phyloP scores from a whole-genome alignment of 2,329 filamentous ascomycete genomes.

The Sporothrix luriei region DNA sequence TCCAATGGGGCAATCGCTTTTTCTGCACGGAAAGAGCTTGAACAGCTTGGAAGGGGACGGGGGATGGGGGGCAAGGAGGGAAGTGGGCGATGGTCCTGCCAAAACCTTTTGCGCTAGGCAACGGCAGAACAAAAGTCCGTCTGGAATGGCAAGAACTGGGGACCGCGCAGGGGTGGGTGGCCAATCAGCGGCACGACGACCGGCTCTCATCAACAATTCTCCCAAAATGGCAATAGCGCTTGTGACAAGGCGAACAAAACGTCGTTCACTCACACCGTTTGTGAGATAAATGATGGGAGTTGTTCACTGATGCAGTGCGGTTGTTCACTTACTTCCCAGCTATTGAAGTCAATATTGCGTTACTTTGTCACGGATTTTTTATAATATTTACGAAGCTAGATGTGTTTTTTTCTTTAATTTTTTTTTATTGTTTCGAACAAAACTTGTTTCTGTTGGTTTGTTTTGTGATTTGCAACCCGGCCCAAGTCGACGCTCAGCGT shows the following conservation, averaged over 20 bases:
- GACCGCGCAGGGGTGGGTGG: neutral
- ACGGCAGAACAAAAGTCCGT: conserved; percentile 39
- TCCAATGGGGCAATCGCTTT: neutral
- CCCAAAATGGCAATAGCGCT: conserved; percentile 12
- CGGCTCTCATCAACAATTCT: neutral
- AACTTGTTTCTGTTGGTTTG: conserved; percentile 24
- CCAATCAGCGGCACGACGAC: conserved; percentile 17
- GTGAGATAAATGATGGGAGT: neutral
- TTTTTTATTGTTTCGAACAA: neutral
- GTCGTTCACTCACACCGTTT: neutral
- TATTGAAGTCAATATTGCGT: too few relatives aligned
- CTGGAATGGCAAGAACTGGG: neutral
- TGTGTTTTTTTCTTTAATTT: neutral
- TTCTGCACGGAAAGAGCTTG: neutral
- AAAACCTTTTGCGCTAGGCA: conserved; percentile 45
- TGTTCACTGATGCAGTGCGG: neutral
- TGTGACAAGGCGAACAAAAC: neutral
- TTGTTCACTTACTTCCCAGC: too few relatives aligned
- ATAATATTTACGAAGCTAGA: neutral
- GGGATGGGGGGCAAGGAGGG: conserved; percentile 32
- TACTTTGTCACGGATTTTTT: neutral
- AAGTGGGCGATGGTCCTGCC: conserved; percentile 43
- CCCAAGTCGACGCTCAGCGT: conserved; percentile 28
- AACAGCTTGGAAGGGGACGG: conserved; percentile 37
- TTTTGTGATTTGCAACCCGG: conserved; percentile 16